Percentiles rank a stretch among this genome's conserved stretches.
These are phyloP conservation scores for Eucalyptus cloeziana DNA, from an alignment of 345 rosid genomes.

Conservation along the genomic window DNA sequence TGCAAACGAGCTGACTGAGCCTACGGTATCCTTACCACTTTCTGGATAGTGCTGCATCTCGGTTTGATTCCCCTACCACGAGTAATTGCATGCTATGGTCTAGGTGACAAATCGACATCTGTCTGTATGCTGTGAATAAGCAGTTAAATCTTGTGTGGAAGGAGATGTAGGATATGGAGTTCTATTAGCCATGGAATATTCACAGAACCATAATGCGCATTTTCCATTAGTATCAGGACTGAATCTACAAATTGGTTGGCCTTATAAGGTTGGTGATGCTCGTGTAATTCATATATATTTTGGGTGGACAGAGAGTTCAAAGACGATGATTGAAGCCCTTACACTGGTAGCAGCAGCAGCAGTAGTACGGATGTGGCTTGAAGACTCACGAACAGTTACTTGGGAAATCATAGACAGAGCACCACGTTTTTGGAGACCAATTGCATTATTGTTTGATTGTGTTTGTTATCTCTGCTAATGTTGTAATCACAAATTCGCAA, in stretches of 20 bases:
- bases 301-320: constrained; percentile 15
- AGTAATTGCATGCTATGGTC: neutral
- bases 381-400: neutral
- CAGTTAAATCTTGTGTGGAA: neutral
- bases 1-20: neutral
- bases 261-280: neutral
- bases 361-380: neutral
- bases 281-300: neutral
- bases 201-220: neutral
- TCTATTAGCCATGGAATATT: neutral
- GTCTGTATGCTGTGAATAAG: neutral
- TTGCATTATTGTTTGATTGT: neutral
- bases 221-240: neutral
- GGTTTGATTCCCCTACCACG: neutral
- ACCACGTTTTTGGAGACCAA: neutral
- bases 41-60: neutral
- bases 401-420: neutral
- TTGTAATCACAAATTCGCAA: neutral
- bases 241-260: neutral
- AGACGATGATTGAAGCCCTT: constrained; percentile 9
- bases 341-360: neutral
- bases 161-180: neutral
- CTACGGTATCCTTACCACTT: neutral
- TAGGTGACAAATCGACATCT: neutral
- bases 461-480: neutral